Evolutionary conservation across 352 stramenopile genomes (phyloP).

Genomic region (Globisporangium emineosum): DNA sequence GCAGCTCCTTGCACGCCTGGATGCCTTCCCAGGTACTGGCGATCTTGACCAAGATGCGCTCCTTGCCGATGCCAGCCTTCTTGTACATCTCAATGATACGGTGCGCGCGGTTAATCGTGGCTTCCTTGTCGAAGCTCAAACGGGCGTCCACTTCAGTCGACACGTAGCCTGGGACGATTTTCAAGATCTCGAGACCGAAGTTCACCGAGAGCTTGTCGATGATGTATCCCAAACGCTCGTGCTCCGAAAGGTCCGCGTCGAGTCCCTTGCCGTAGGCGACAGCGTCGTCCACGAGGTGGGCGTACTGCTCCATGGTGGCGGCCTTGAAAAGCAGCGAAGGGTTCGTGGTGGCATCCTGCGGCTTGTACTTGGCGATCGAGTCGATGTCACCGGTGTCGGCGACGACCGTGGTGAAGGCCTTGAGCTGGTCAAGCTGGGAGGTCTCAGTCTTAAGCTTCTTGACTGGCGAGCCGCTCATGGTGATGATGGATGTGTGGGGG

Average conservation of each 20-base stretch:
- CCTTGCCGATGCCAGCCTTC: slow-evolving; percentile 92
- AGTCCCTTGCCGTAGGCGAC: slow-evolving; percentile 90
- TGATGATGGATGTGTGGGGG: slow-evolving; percentile 9
- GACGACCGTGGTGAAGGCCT: slow-evolving; percentile 97
- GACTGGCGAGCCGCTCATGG: slow-evolving; percentile 56
- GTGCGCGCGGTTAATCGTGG: slow-evolving; percentile 89
- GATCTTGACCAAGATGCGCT: slow-evolving; percentile 98
- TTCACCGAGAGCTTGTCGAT: slow-evolving; percentile 99
- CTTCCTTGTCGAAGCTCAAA: slow-evolving; percentile 95
- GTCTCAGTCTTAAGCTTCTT: slow-evolving; percentile 69
- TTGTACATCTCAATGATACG: slow-evolving; percentile 98
- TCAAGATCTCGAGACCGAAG: slow-evolving; percentile 96
- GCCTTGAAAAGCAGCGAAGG: slow-evolving; percentile 99
- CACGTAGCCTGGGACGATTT: slow-evolving; percentile 96
- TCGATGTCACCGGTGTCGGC: slow-evolving; percentile 96
- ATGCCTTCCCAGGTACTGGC: slow-evolving; percentile 98
- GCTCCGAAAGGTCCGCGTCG: slow-evolving; percentile 59
- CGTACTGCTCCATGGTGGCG: slow-evolving; percentile 94
- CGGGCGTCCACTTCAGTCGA: slow-evolving; percentile 98
- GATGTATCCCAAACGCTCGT: slow-evolving; percentile 87
- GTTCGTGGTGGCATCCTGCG: slow-evolving; percentile 99
- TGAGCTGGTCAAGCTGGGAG: slow-evolving; percentile 93
- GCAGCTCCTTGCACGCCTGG: slow-evolving; percentile 93
- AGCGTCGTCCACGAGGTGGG: slow-evolving; percentile 94
- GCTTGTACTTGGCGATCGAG: slow-evolving; percentile 90